Evolutionary conservation across 2,329 filamentous ascomycete species (phyloP).

Genomic region (Plectosphaerella sp.): DNA sequence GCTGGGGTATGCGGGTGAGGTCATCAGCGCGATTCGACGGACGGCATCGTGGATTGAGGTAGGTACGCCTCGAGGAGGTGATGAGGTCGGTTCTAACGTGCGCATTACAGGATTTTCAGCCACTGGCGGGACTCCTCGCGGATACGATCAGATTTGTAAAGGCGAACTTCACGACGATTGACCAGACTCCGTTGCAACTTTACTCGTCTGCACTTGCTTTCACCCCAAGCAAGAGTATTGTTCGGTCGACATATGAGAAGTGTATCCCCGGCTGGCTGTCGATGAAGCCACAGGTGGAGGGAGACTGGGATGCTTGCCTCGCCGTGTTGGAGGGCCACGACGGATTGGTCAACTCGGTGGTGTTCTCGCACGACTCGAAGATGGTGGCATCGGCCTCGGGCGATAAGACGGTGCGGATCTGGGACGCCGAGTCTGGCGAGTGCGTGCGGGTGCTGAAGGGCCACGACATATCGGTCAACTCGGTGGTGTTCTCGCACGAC

Average conservation of each 20-base stretch:
- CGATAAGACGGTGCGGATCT: background rate
- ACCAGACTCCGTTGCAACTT: conserved; percentile 17
- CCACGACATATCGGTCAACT: too few species aligned
- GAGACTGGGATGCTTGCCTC: background rate
- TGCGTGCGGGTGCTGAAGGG: background rate
- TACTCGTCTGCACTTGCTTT: conserved; percentile 20
- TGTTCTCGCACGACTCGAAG: background rate
- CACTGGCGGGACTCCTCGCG: too few species aligned
- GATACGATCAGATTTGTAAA: conserved; percentile 13
- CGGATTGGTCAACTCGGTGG: background rate
- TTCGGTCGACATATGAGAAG: conserved; percentile 7
- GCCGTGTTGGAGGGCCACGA: background rate
- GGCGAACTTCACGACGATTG: conserved; percentile 2
- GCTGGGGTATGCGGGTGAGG: conserved; percentile 16
- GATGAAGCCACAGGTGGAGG: conserved; percentile 1
- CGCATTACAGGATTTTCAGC: too few species aligned
- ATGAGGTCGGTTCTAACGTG: too few species aligned
- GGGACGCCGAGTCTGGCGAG: background rate
- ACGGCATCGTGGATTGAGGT: too few species aligned
- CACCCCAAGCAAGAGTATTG: conserved; percentile 12
- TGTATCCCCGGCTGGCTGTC: conserved; percentile 13
- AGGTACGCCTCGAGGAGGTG: too few species aligned
- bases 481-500: too few species aligned
- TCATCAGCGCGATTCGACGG: too few species aligned
- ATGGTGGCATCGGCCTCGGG: background rate